phyloP scores from a whole-genome alignment of 2,329 filamentous ascomycete species.

The Pseudogymnoascus verrucosus region DNA sequence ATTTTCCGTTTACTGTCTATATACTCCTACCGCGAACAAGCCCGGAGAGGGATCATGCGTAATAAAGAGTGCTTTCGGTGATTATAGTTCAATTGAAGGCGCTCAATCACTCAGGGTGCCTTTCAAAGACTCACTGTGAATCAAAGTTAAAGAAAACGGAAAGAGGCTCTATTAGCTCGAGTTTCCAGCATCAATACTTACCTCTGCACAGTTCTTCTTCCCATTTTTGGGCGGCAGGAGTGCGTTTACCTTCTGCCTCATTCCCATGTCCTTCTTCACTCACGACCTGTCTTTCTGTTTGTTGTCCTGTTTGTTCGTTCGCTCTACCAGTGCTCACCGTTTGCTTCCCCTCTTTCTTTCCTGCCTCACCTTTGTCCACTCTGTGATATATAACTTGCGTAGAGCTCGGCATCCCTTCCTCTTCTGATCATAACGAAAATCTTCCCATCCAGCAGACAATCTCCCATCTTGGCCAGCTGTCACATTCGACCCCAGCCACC shows the following conservation, averaged over 20 bases:
- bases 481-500: neutral
- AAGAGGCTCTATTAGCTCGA: no score
- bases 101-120: no score
- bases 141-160: neutral
- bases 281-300: no score
- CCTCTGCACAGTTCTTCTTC: neutral
- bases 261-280: neutral
- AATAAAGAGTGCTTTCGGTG: neutral
- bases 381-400: neutral
- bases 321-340: neutral
- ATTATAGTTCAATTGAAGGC: neutral
- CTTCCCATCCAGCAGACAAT: neutral
- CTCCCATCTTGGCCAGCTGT: neutral
- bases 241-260: neutral
- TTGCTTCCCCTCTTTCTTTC: neutral
- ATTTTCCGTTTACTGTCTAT: neutral
- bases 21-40: neutral
- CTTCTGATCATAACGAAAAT: neutral
- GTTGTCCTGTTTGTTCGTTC: no score
- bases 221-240: neutral
- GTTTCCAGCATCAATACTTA: neutral
- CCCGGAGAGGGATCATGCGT: neutral
- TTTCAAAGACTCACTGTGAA: neutral
- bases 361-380: neutral
- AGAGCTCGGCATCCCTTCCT: neutral